phyloP scores from a whole-genome alignment of 345 rosid genomes.

The Citrus glauca region DNA sequence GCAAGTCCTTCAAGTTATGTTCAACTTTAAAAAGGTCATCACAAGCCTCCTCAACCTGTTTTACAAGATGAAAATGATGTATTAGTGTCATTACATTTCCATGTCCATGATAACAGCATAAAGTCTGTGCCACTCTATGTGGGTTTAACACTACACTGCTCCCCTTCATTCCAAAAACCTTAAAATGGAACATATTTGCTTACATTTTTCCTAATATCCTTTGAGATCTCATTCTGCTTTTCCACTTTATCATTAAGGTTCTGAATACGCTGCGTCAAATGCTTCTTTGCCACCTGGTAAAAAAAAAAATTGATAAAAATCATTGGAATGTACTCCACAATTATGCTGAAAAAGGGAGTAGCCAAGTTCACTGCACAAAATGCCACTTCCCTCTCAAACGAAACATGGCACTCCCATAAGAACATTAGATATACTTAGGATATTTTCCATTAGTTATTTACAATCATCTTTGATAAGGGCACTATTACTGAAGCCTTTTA shows the following conservation, averaged over 20 bases:
- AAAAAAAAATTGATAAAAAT: slow-evolving; percentile 13
- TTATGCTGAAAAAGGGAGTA: background rate
- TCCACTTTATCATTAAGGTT: slow-evolving; percentile 80
- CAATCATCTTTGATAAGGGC: background rate
- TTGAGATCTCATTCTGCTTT: slow-evolving; percentile 66
- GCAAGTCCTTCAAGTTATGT: slow-evolving; percentile 58
- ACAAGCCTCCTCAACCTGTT: slow-evolving; percentile 67
- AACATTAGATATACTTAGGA: background rate
- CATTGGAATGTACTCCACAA: background rate
- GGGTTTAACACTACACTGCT: background rate
- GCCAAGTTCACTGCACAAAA: background rate
- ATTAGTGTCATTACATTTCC: background rate
- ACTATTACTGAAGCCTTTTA: background rate
- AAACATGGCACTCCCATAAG: background rate
- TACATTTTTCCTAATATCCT: slow-evolving; percentile 64
- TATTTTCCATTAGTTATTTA: background rate
- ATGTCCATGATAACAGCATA: background rate
- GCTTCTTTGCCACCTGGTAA: slow-evolving; percentile 74
- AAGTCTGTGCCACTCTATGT: background rate
- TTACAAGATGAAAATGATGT: background rate
- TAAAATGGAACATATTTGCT: background rate
- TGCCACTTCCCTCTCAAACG: background rate
- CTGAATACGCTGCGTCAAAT: slow-evolving; percentile 74
- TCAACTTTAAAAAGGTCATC: slow-evolving; percentile 58
- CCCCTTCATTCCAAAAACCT: background rate